Conservation (phyloP, 2,329 filamentous ascomycete genomes). For the Phoma herbarum region DNA sequence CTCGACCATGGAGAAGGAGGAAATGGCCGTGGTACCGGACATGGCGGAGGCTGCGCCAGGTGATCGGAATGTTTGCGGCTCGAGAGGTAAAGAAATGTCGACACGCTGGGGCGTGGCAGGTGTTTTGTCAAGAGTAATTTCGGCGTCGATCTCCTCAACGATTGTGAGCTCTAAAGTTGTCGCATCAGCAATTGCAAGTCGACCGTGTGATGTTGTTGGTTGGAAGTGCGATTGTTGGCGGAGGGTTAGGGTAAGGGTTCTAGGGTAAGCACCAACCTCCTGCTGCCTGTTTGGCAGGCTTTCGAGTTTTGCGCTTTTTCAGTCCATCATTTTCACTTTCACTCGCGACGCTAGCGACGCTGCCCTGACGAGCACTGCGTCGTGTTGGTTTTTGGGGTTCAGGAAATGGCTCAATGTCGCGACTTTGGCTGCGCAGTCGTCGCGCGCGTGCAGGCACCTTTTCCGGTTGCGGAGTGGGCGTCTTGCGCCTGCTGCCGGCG, state of each 20-base stretch:
- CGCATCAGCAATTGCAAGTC: conserved; percentile 23
- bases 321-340: conserved; percentile 32
- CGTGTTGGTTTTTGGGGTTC: conserved; percentile 34
- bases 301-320: conserved; percentile 33
- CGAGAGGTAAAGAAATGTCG: conserved; percentile 10
- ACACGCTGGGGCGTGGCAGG: conserved; percentile 36
- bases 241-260: conserved; percentile 4
- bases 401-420: conserved; percentile 42
- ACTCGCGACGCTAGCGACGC: conserved; percentile 40
- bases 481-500: conserved; percentile 46
- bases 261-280: conserved; percentile 39
- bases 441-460: conserved; percentile 39
- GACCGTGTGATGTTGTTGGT: background rate
- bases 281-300: conserved; percentile 32
- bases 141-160: conserved; percentile 45
- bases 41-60: conserved; percentile 54
- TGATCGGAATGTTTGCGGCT: conserved; percentile 35
- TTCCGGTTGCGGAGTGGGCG: conserved; percentile 42
- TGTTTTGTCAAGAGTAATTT: conserved; percentile 31
- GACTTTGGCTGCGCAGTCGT: conserved; percentile 52
- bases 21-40: conserved; percentile 59
- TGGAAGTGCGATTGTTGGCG: background rate
- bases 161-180: conserved; percentile 42
- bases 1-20: conserved; percentile 57
- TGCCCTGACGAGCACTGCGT: conserved; percentile 41